Evolutionary conservation across 2,329 filamentous ascomycete species (phyloP), one percentile per base, ranked within the genome.

Genomic region (Metarhizium brunneum): DNA sequence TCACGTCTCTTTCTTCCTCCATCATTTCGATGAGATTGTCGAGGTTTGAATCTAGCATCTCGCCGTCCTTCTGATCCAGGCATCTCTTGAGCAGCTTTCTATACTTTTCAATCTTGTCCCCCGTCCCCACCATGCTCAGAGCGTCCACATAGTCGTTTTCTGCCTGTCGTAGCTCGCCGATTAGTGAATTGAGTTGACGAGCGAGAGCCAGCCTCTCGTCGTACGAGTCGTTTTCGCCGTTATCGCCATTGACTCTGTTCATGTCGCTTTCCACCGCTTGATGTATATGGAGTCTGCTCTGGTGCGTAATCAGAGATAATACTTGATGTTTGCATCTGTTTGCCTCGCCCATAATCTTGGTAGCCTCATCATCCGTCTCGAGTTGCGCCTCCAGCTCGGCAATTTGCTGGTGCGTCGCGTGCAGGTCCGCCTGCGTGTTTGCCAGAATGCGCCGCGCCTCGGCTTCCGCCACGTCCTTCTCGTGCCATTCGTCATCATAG

Each of bases 41-140:
- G 52, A 85, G 69, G 63, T 83, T 84, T 48, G 77, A 75, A 66
- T 90, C 87, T 40, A 90, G 78, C 60, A 82, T 85, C 61, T 88
- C 84, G 56, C 77, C 77, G 52, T 88, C 85, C 61, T 82, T 78
- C 16, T 84, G 78, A 30, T 85, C 85, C 32, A 91, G 73, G 57
- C 87, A 89, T 57, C 81, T 80, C 57, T 81, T 82, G 36, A 90
- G 81, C 35, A 91, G 76, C 55, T 80, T 80, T 58, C 86, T 79
- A 68, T 92, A 92, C 67, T 85, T 83, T 62, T 85, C 85, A 60
- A 88, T 87, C 66, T 85, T 84, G 68, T 89, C 86, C 40, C 85
- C 84, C 42, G 86, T 83, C 47, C 87, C 87, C 11, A 87, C 84
- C 59, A 84, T 79, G 48, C 81, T 82, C 49, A 89, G 74, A 13